Base-by-base conservation (phyloP, 2,329 filamentous ascomycete species). In the Daldinia sp. region DNA sequence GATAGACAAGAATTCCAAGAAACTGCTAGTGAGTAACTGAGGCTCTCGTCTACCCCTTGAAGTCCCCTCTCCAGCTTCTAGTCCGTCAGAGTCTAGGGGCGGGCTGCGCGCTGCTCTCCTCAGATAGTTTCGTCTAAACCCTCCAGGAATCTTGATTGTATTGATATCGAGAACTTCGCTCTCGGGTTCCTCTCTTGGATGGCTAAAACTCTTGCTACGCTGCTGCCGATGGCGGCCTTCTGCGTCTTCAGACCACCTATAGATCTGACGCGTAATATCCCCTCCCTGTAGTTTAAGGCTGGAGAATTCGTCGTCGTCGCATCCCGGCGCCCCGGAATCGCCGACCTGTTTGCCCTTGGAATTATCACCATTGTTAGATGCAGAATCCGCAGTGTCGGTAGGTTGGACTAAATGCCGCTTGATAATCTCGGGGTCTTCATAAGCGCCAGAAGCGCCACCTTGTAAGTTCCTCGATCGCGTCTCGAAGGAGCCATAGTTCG, bases 181-280 rank as follows among this genome's bases (percentile, higher is more conserved):
- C 76, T 96, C 92, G 0, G 93, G 93, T 37, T 92, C 89, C 5
- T 93, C 92, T 35, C 93, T 88, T 39, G 91, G 86, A 51, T 93
- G 82, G 74, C 91, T 90, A 79, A 98, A 98, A 80, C 94, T 98
- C 82, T 94, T 91, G 81, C 94, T 97, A 74, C 95, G 89, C 74
- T 91, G 88, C 76, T 89, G 84, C 74, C 88, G 88, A 68, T 85
- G 86, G 72, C 90, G 88, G 53, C 89, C 85, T 77, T 97, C 90
- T 58, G 92, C 92, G 78, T 97, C 93, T 79, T 98, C 94, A 5
- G 94, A 93, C 93, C 97, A 99, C 74, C 93, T 91, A 84, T 99
- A 99, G 74, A 99, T 97, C 61, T 95, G 93, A 68, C 96, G 87
- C 26, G 95, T 98, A 64, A 98, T 92, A 78, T 99, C 96, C 71